Evolutionary conservation across 2,329 filamentous ascomycete genomes (phyloP), one percentile per base, ranked within the genome.

Genomic region (Pseudogymnoascus sp.): DNA sequence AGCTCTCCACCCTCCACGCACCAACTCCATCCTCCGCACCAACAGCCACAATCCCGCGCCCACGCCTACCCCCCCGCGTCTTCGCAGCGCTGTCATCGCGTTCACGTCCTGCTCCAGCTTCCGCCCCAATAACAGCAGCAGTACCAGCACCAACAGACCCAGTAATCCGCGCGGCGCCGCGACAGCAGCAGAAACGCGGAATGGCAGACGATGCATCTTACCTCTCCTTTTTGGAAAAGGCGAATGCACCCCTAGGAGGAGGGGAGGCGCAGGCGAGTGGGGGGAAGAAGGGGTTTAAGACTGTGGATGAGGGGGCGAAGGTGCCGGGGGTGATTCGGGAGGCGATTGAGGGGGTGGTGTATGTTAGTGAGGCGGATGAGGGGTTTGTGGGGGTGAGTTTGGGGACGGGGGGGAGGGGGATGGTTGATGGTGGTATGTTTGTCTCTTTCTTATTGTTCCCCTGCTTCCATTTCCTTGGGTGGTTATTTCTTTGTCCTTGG

Each of bases 201-300:
- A 91, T 90, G 88, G 84, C 86, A 6, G 87, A 86, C 62, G 91
- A 96, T 80, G 86, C 89, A 66, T 88, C 89, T 66, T 97, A 96
- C 79, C 84, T 86, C 76, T 80, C 88, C 65, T 96, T 97, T 73
- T 81, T 97, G 64, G 83, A 95, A 73, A 95, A 95, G 79, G 91
- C 91, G 62, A 96, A 96, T 77, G 79, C 86, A 71, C 87, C 92
- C 73, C 87, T 89, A 16, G 87, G 85, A 5, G 71, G 74, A 45
- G 61, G 74, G 1, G 69, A 68, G 67, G 66, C 70, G 65, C 71
- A 77, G 62, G 66, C 65, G 34, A 57, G 65, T 51, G 64, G 57
- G 65, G 69, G 62, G 51, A 73, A 70, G 66, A 66, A 67, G n/a
- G 74, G 76, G 62, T 80, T 85, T 71, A 85, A 83, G 75, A 73